Evolutionary conservation across 441 rosid species (phyloP).

Genomic region (Populus tomentosa): DNA sequence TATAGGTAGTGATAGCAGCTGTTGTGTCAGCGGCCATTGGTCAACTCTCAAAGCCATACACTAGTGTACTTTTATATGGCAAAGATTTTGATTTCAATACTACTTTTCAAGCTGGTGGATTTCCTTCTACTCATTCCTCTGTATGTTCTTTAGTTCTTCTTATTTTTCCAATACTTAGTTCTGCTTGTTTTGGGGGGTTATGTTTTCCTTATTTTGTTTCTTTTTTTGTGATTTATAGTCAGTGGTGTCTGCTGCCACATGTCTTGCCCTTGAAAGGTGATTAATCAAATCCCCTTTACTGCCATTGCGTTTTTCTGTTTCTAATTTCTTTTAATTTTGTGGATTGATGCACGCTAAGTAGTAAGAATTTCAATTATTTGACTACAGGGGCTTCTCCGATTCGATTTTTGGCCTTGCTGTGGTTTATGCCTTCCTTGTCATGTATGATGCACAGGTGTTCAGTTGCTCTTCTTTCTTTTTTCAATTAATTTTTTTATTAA

Average conservation of each 20-base stretch:
- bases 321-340: not conserved
- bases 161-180: not conserved
- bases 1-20: slow-evolving; percentile 75
- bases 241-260: slow-evolving; percentile 80
- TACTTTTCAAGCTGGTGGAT: slow-evolving; percentile 75
- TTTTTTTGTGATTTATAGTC: slow-evolving; percentile 32
- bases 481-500: not conserved
- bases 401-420: slow-evolving; percentile 66
- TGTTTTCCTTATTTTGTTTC: not conserved
- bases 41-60: slow-evolving; percentile 81
- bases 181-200: not conserved
- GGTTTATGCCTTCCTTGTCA: slow-evolving; percentile 77
- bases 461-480: not conserved
- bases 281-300: not conserved
- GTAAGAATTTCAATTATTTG: not conserved
- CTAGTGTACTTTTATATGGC: slow-evolving; percentile 48
- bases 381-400: slow-evolving; percentile 77
- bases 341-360: not conserved
- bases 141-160: slow-evolving; percentile 33
- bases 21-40: slow-evolving; percentile 74
- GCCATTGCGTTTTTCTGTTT: not conserved
- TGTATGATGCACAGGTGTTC: slow-evolving; percentile 86
- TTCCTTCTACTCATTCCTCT: slow-evolving; percentile 95
- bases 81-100: slow-evolving; percentile 52
- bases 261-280: slow-evolving; percentile 82